phyloP scores from a whole-genome alignment of 1,139 yeast genomes.

The Diutina rugosa region DNA sequence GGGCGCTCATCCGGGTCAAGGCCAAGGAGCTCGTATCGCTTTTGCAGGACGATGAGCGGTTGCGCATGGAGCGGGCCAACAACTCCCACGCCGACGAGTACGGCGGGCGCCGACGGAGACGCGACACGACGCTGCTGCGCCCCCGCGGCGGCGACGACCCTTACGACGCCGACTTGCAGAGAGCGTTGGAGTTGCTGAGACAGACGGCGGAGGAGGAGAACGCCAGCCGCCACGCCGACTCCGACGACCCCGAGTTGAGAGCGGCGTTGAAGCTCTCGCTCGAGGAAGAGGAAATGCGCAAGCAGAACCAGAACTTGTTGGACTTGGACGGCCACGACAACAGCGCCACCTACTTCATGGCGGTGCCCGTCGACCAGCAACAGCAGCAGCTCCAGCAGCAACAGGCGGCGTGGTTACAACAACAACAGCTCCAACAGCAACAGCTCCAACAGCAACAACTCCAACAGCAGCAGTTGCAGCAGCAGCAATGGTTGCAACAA shows the following conservation, averaged over 20 bases:
- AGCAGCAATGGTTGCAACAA: constrained; percentile 8
- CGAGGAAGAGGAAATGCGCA: constrained; percentile 79
- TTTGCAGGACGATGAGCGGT: constrained; percentile 72
- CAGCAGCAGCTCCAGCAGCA: constrained; percentile 8
- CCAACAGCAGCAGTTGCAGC: constrained; percentile 1
- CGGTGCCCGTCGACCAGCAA: constrained; percentile 4
- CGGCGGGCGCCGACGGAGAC: constrained; percentile 12
- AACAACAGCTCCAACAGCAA: constrained; percentile 4
- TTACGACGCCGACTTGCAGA: constrained; percentile 71
- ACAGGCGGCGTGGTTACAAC: neutral
- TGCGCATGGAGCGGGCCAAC: constrained; percentile 51
- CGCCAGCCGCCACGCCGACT: constrained; percentile 27
- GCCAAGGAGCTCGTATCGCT: constrained; percentile 82
- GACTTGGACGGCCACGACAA: constrained; percentile 33
- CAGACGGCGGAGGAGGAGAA: constrained; percentile 77
- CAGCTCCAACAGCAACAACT: neutral
- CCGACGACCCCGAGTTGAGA: constrained; percentile 58
- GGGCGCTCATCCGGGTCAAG: constrained; percentile 78
- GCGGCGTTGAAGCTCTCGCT: constrained; percentile 74
- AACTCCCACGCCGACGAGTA: neutral
- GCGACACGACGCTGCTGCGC: constrained; percentile 7
- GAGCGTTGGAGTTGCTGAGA: constrained; percentile 73
- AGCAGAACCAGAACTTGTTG: constrained; percentile 35
- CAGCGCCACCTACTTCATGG: constrained; percentile 7
- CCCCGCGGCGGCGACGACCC: constrained; percentile 19